Conservation (phyloP, 2,329 filamentous ascomycete genomes). For the Ceratocystis smalleyi region DNA sequence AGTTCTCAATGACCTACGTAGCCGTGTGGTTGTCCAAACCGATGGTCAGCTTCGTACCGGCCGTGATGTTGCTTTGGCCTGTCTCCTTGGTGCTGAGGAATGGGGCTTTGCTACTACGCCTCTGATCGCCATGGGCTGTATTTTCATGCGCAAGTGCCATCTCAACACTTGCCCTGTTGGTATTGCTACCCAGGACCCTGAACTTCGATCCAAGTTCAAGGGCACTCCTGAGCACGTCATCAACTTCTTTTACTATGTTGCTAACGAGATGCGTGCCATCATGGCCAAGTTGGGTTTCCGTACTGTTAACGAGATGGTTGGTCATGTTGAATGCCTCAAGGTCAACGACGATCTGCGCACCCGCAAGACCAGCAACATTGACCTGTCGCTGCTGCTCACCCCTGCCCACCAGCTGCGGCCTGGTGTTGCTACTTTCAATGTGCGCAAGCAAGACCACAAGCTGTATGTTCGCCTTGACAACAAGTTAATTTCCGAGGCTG, state of each 20-base stretch:
- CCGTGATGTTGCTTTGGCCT: constrained; percentile 85
- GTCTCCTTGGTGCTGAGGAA: constrained; percentile 91
- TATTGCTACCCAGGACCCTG: constrained; percentile 91
- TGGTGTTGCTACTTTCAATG: constrained; percentile 91
- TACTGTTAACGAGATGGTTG: constrained; percentile 96
- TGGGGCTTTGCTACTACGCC: constrained; percentile 94
- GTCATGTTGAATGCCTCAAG: constrained; percentile 71
- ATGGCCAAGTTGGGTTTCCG: constrained; percentile 94
- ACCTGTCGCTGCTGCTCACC: constrained; percentile 80
- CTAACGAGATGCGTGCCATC: constrained; percentile 89
- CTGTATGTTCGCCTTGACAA: constrained; percentile 89
- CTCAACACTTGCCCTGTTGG: constrained; percentile 74
- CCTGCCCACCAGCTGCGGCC: constrained; percentile 91
- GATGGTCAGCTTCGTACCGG: constrained; percentile 89
- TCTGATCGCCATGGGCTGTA: constrained; percentile 90
- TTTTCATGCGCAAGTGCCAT: constrained; percentile 78
- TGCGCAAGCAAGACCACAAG: constrained; percentile 91
- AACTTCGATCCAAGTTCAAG: constrained; percentile 81
- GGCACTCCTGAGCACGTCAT: constrained; percentile 93
- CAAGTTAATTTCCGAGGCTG: constrained; percentile 90
- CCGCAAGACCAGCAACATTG: constrained; percentile 81
- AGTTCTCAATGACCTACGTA: constrained; percentile 87
- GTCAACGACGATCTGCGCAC: constrained; percentile 79
- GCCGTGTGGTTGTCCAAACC: constrained; percentile 88
- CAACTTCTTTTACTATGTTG: constrained; percentile 97